Evolutionary conservation across 805 yeast genomes (phyloP), one percentile per base, ranked within the genome.

Genomic region (Cyberlindnera xylosilytica): DNA sequence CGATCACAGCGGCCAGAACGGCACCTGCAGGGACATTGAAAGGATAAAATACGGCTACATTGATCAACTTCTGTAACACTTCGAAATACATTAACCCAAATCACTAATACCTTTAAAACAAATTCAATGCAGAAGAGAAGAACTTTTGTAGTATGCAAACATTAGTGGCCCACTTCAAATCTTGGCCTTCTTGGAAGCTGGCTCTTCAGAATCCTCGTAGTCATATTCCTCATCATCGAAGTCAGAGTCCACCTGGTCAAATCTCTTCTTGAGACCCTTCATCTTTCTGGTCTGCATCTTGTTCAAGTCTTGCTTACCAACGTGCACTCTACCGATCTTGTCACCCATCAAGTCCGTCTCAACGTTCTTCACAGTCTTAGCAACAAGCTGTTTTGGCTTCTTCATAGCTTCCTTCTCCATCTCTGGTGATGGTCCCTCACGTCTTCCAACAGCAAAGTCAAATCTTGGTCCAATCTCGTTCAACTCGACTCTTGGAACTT

Each of bases 391-490:
- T 65, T 73, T 87, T 46, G 97, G 89, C 60, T 73, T 78, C 70
- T 76, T 78, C 69, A 74, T 58, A 12, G 99, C 98, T 61, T 89
- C 97, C 68, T 83, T 88, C 67, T 83, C 93, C 70, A 87, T 73
- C 57, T 91, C 98, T 32, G 95, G 83, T 40, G 84, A 76, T 40
- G 97, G 86, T 15, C 77, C 70, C 56, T 82, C 83, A 53, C 83
- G 77, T 69, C 99, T 79, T 37, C 99, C 99, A 44, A 93, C 74
- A 54, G 83, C 81, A 69, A 93, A 91, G 63, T 91, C 97, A 46
- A 93, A 74, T 58, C 99, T 78, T 47, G 99, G 99, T 0, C 99
- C 99, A 49, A 87, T 83, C 65, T 93, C 99, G 42, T 85, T 93
- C 33, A 93, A 71, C 68, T 93, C 98, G 19, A 93, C 90, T 62